phyloP scores from a whole-genome alignment of 352 stramenopile genomes.

The Aphanomyces invadans region DNA sequence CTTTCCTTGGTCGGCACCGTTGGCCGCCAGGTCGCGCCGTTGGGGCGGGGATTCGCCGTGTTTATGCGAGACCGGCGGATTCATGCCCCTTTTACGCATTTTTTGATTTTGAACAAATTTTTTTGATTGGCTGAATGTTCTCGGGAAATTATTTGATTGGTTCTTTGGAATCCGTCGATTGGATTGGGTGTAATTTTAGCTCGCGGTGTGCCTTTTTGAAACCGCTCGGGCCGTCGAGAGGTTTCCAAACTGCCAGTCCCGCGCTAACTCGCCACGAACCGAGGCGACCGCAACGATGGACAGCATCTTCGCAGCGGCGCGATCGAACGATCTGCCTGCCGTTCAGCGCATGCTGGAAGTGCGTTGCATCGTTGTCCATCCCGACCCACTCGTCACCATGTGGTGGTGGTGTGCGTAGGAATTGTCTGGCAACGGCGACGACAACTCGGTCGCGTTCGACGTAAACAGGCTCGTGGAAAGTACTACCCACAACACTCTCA shows the following conservation, averaged over 20 bases:
- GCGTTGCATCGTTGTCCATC: background rate
- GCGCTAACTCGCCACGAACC: background rate
- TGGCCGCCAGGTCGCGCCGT: background rate
- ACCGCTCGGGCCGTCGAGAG: background rate
- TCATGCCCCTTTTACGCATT: too few species aligned
- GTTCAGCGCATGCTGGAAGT: slow-evolving; percentile 21
- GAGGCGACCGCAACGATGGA: background rate
- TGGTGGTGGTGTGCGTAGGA: background rate
- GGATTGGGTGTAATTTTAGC: background rate
- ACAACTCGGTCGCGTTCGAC: slow-evolving; percentile 6
- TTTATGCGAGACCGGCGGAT: too few species aligned
- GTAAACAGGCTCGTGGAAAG: slow-evolving; percentile 44
- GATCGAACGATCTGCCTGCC: slow-evolving; percentile 14
- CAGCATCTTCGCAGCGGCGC: slow-evolving; percentile 19
- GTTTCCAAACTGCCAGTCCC: too few species aligned
- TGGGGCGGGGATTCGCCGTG: too few species aligned
- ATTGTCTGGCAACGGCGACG: background rate
- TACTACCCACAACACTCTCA: slow-evolving; percentile 62
- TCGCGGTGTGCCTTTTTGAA: background rate
- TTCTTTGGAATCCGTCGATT: too few species aligned
- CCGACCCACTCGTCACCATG: background rate
- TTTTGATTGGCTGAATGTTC: too few species aligned
- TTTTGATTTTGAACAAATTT: too few species aligned
- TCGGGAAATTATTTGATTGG: too few species aligned
- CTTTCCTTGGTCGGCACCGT: background rate